Percentiles rank a stretch among this genome's conserved stretches.
Conservation (phyloP, 352 stramenopile genomes). For the Phytophthora hybrid region DNA sequence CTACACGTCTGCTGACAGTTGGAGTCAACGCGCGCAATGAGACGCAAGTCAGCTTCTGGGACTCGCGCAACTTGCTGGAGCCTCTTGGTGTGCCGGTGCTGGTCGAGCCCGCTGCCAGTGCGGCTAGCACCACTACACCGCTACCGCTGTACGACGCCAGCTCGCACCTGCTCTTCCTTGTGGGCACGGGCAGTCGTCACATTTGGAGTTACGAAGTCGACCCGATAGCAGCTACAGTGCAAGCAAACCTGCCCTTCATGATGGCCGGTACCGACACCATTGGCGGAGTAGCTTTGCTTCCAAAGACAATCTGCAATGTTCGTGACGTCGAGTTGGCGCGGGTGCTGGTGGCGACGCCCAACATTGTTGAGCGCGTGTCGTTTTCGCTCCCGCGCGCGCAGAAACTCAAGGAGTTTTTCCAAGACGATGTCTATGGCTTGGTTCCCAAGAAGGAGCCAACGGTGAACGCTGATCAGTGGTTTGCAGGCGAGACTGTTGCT, state of each 20-base stretch:
- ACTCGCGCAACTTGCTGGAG: conserved; percentile 76
- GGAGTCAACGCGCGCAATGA: conserved; percentile 69
- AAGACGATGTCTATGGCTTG: conserved; percentile 78
- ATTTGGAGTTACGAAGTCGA: conserved; percentile 85
- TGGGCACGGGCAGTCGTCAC: conserved; percentile 67
- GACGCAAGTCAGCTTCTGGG: conserved; percentile 79
- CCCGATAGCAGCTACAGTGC: conserved; percentile 39
- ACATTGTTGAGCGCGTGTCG: conserved; percentile 60
- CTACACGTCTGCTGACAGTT: conserved; percentile 57
- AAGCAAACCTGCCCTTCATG: conserved; percentile 74
- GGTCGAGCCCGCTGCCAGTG: conserved; percentile 39
- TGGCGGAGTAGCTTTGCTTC: conserved; percentile 64
- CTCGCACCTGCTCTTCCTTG: conserved; percentile 75
- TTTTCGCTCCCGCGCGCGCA: conserved; percentile 76
- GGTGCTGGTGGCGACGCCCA: conserved; percentile 68
- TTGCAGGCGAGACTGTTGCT: conserved; percentile 51
- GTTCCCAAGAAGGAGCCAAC: conserved; percentile 42
- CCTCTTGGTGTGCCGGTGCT: conserved; percentile 49
- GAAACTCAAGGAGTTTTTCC: conserved; percentile 79
- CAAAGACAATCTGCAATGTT: conserved; percentile 72
- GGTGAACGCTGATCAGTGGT: conserved; percentile 58
- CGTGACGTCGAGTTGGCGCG: conserved; percentile 70
- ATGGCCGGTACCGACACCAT: conserved; percentile 61
- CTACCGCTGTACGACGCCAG: conserved; percentile 75
- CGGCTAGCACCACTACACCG: conserved; percentile 54